Conservation (phyloP, 805 yeast species). For the Pichia occidentalis region DNA sequence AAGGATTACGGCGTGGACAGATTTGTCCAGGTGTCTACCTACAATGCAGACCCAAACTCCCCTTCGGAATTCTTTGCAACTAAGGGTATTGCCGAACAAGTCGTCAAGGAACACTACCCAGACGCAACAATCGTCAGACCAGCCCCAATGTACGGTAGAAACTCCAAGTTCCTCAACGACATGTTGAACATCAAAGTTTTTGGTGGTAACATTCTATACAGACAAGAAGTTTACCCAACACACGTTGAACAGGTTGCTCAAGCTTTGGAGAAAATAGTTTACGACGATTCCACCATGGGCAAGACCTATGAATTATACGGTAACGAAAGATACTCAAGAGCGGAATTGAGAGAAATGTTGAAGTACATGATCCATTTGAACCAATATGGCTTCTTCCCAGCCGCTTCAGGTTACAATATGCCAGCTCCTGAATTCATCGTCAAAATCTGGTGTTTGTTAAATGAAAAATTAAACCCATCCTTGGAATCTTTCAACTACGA, state of each 20-base stretch:
- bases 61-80: constrained; percentile 69
- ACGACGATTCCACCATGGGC: constrained; percentile 74
- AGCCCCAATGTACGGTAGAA: constrained; percentile 69
- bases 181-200: constrained; percentile 48
- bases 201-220: constrained; percentile 61
- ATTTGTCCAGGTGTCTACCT: constrained; percentile 70
- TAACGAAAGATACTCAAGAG: constrained; percentile 53
- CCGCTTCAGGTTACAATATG: constrained; percentile 32
- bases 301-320: constrained; percentile 71
- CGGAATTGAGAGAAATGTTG: constrained; percentile 64
- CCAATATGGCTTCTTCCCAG: constrained; percentile 31
- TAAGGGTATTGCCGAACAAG: constrained; percentile 71
- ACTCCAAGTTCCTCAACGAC: constrained; percentile 61
- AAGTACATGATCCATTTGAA: constrained; percentile 39
- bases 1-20: constrained; percentile 68
- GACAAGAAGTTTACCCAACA: constrained; percentile 64
- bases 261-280: constrained; percentile 73
- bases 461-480: constrained; percentile 40
- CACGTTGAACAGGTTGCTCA: constrained; percentile 72
- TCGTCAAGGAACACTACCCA: constrained; percentile 60
- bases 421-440: constrained; percentile 35
- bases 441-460: constrained; percentile 29
- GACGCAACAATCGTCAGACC: constrained; percentile 83
- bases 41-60: constrained; percentile 65
- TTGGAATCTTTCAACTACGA: constrained; percentile 48